Conservation (phyloP, 352 stramenopile species). For the Phytophthora citrophthora region DNA sequence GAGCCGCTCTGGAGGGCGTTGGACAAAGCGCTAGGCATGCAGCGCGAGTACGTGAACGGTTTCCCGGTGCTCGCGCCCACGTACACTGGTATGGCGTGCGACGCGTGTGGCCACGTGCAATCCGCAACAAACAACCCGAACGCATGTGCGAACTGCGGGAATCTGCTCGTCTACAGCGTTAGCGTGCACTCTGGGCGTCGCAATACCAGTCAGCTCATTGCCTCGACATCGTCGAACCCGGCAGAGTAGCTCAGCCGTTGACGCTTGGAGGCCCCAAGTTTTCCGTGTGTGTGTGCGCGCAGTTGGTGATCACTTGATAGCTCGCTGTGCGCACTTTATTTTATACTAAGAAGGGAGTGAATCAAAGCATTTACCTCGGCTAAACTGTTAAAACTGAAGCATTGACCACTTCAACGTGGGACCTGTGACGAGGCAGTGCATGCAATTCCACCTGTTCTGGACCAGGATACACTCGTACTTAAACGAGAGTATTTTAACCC, state of each 20-base stretch:
- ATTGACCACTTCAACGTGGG: conserved; percentile 14
- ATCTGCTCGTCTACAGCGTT: conserved; percentile 76
- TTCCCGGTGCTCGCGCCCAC: conserved; percentile 59
- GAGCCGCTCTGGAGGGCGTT: conserved; percentile 71
- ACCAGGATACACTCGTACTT: neutral
- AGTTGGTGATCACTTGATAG: neutral
- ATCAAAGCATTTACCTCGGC: conserved; percentile 17
- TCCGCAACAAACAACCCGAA: conserved; percentile 41
- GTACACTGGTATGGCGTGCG: conserved; percentile 55
- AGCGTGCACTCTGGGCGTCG: conserved; percentile 69
- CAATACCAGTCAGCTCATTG: conserved; percentile 59
- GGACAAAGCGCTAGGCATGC: conserved; percentile 63
- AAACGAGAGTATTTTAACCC: neutral
- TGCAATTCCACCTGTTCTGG: neutral
- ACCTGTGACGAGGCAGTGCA: conserved; percentile 8
- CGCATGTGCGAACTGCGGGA: conserved; percentile 59
- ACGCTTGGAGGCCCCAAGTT: neutral
- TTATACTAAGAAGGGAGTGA: conserved; percentile 25
- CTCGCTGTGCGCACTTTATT: conserved; percentile 20
- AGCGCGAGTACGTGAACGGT: conserved; percentile 69
- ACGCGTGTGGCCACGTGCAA: conserved; percentile 63
- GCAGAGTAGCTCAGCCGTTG: conserved; percentile 10
- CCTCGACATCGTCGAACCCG: conserved; percentile 24
- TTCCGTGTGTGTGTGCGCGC: conserved; percentile 10
- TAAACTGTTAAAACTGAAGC: neutral